phyloP scores from a whole-genome alignment of 2,329 filamentous ascomycete genomes.

The Aspergillus piperis region DNA sequence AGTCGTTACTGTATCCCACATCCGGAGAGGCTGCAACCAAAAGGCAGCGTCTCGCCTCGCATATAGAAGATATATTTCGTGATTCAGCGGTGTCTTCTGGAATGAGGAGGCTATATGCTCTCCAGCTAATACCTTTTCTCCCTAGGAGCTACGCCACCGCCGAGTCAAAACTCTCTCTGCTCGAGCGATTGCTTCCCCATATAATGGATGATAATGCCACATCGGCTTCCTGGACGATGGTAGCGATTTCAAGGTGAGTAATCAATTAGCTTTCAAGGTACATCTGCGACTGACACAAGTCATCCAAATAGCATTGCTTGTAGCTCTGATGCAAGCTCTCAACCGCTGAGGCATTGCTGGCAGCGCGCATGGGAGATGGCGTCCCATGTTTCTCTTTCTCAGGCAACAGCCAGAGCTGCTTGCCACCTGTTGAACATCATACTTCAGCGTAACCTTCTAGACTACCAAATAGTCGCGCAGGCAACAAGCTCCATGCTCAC shows the following conservation, averaged over 20 bases:
- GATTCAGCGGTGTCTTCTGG: constrained; percentile 41
- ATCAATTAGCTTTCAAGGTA: not conserved
- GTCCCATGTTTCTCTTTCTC: constrained; percentile 68
- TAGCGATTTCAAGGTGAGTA: constrained; percentile 75
- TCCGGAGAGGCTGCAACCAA: constrained; percentile 31
- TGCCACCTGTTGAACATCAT: constrained; percentile 72
- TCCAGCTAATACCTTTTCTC: constrained; percentile 59
- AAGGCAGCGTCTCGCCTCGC: constrained; percentile 39
- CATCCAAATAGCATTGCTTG: constrained; percentile 34
- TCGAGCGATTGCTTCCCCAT: constrained; percentile 60
- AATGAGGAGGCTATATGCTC: constrained; percentile 48
- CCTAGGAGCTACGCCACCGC: constrained; percentile 48
- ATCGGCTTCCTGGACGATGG: constrained; percentile 77
- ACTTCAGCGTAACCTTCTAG: constrained; percentile 65
- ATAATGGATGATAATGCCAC: constrained; percentile 69
- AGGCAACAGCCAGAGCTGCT: constrained; percentile 72
- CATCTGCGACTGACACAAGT: constrained; percentile 12
- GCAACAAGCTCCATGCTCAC: constrained; percentile 72
- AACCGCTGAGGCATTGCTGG: constrained; percentile 60
- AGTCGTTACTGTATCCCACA: constrained; percentile 10
- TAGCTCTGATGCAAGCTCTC: constrained; percentile 38
- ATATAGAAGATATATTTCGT: constrained; percentile 38
- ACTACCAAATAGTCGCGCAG: constrained; percentile 67
- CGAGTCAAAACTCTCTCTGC: constrained; percentile 57
- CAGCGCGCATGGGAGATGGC: constrained; percentile 74